A percentile compares a stretch with the other conserved stretches of the same genome.
Conservation (phyloP, 148 eudicot species). For the Diospyros kaki region DNA sequence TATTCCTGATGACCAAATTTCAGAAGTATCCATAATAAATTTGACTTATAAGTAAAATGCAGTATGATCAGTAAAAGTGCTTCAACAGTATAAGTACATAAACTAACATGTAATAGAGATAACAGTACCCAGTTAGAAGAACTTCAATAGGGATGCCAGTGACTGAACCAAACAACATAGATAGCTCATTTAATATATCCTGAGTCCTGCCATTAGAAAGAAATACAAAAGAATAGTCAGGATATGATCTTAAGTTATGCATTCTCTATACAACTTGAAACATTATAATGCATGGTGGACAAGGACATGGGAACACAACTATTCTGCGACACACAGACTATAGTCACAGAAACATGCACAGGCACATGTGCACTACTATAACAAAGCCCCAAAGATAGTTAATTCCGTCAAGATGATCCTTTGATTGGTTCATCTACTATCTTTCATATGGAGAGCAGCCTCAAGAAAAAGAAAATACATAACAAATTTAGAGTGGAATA, state of each 20-base stretch:
- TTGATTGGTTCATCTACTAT: too few relatives aligned
- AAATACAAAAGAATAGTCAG: neutral
- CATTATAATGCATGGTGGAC: too few relatives aligned
- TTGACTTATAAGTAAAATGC: neutral
- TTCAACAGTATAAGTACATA: too few relatives aligned
- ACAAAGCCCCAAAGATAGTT: too few relatives aligned
- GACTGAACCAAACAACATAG: slow-evolving; percentile 50
- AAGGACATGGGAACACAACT: too few relatives aligned
- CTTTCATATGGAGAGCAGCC: too few relatives aligned
- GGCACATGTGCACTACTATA: too few relatives aligned
- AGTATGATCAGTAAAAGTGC: neutral
- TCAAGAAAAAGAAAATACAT: too few relatives aligned
- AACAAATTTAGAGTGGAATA: too few relatives aligned
- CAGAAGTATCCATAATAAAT: neutral
- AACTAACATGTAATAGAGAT: slow-evolving; percentile 10
- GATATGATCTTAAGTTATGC: neutral
- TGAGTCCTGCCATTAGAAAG: slow-evolving; percentile 47
- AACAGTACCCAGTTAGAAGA: slow-evolving; percentile 64
- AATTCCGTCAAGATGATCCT: too few relatives aligned
- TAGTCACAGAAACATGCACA: neutral
- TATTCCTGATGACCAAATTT: neutral
- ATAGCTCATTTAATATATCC: slow-evolving; percentile 53
- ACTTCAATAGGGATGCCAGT: slow-evolving; percentile 69
- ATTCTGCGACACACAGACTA: neutral
- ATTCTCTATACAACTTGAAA: too few relatives aligned